Conservation (phyloP, 2,329 filamentous ascomycete species). For the Nothophaeocryptopus gaeumannii region DNA sequence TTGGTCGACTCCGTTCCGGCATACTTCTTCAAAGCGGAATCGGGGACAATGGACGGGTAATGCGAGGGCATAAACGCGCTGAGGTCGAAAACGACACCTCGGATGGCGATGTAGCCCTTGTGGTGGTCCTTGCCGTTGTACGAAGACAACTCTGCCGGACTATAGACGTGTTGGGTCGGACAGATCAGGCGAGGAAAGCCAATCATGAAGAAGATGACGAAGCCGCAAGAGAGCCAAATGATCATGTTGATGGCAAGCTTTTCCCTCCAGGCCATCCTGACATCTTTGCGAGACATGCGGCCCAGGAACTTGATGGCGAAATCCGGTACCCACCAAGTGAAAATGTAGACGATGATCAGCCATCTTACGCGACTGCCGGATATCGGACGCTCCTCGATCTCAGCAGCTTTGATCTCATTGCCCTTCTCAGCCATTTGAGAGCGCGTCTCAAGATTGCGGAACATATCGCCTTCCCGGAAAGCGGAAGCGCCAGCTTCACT, state of each 20-base stretch:
- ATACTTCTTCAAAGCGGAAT: constrained; percentile 69
- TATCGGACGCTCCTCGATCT: constrained; percentile 79
- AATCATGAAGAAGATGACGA: constrained; percentile 85
- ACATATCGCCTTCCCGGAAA: constrained; percentile 92
- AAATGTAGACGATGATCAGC: constrained; percentile 75
- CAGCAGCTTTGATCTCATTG: constrained; percentile 83
- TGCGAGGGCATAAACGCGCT: constrained; percentile 70
- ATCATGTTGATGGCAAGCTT: constrained; percentile 97
- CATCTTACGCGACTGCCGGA: constrained; percentile 83
- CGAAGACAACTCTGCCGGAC: constrained; percentile 67
- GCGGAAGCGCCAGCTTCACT: constrained; percentile 93
- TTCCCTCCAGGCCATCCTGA: constrained; percentile 90
- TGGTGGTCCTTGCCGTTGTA: constrained; percentile 68
- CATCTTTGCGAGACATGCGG: constrained; percentile 85
- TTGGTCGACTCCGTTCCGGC: constrained; percentile 82
- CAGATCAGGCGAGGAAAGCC: constrained; percentile 85
- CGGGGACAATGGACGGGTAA: constrained; percentile 66
- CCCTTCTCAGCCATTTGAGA: constrained; percentile 94
- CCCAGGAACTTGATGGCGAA: constrained; percentile 74
- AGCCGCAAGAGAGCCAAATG: constrained; percentile 82
- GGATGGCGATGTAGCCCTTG: constrained; percentile 72
- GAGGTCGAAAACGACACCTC: constrained; percentile 85
- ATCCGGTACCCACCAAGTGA: constrained; percentile 88
- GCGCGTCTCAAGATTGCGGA: constrained; percentile 90
- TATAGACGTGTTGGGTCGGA: constrained; percentile 85